Evolutionary conservation across 345 rosid genomes (phyloP).

Genomic region (Cardamine resedifolia): DNA sequence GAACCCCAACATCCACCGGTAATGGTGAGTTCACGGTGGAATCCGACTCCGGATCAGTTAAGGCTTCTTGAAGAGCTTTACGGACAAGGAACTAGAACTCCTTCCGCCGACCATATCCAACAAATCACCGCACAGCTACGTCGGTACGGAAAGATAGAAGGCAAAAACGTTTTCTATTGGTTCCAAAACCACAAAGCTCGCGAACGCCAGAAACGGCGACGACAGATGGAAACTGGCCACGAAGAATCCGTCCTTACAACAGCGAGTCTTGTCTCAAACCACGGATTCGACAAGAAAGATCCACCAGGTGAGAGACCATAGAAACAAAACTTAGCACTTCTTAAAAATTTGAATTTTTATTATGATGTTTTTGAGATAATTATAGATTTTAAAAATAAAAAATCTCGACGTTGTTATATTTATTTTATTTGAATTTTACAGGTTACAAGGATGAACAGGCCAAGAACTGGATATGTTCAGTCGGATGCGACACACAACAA

Average conservation of each 20-base stretch:
- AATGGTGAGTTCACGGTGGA: constrained; percentile 89
- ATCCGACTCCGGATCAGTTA: constrained; percentile 92
- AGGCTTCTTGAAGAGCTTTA: constrained; percentile 84
- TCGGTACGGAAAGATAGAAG: constrained; percentile 90
- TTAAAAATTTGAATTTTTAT: neutral
- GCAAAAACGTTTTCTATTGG: constrained; percentile 97
- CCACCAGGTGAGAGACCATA: constrained; percentile 33
- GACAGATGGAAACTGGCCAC: constrained; percentile 65
- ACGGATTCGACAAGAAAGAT: constrained; percentile 53
- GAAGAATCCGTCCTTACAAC: constrained; percentile 29
- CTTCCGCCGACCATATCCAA: constrained; percentile 89
- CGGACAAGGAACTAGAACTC: constrained; percentile 80
- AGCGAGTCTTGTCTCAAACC: constrained; percentile 29
- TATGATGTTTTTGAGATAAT: neutral
- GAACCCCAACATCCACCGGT: constrained; percentile 43
- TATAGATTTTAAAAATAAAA: neutral
- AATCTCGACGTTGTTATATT: neutral
- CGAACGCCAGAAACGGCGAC: constrained; percentile 79
- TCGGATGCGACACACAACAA: constrained; percentile 68
- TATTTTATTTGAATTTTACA: neutral
- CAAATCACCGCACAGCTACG: constrained; percentile 83
- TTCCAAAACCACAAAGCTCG: constrained; percentile 98
- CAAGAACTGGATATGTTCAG: constrained; percentile 65
- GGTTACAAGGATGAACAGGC: constrained; percentile 65
- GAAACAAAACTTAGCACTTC: neutral